Conservation (phyloP, 2,329 filamentous ascomycete genomes). For the Pyrenophora seminiperda region DNA sequence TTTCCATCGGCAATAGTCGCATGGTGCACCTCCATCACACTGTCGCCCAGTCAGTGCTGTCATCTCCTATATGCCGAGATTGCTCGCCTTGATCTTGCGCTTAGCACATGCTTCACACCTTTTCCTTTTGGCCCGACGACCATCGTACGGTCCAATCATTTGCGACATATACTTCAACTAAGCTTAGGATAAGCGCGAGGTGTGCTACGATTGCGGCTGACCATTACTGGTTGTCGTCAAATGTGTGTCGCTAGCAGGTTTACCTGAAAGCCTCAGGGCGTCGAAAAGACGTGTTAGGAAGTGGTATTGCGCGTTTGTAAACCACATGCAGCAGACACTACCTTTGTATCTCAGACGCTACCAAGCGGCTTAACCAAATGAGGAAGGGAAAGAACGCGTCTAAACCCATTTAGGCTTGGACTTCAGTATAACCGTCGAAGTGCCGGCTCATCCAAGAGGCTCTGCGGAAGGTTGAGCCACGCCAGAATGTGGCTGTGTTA, state of each 20-base stretch:
- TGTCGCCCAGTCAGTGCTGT: conserved; percentile 7
- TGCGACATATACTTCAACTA: conserved; percentile 13
- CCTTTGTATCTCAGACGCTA: neutral
- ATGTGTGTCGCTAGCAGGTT: neutral
- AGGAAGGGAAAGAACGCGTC: conserved; percentile 27
- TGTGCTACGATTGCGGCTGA: neutral
- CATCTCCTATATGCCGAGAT: neutral
- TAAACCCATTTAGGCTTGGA: conserved; percentile 14
- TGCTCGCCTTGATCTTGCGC: conserved; percentile 33
- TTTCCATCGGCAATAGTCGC: conserved; percentile 26
- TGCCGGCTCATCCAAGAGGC: neutral
- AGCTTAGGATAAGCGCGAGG: neutral
- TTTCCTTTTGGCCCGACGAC: conserved; percentile 35
- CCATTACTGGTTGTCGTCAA: neutral
- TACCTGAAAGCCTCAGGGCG: too few species aligned
- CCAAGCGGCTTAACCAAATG: conserved; percentile 14
- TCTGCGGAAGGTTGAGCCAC: neutral
- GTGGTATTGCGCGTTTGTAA: neutral
- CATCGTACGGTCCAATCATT: conserved; percentile 34
- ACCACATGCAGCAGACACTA: conserved; percentile 1
- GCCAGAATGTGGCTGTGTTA: neutral
- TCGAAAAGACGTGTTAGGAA: neutral
- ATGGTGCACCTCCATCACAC: conserved; percentile 34
- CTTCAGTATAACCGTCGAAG: neutral
- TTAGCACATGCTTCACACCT: conserved; percentile 33